Base-by-base conservation (phyloP, 345 rosid species). In the Eucalyptus tenuipes region DNA sequence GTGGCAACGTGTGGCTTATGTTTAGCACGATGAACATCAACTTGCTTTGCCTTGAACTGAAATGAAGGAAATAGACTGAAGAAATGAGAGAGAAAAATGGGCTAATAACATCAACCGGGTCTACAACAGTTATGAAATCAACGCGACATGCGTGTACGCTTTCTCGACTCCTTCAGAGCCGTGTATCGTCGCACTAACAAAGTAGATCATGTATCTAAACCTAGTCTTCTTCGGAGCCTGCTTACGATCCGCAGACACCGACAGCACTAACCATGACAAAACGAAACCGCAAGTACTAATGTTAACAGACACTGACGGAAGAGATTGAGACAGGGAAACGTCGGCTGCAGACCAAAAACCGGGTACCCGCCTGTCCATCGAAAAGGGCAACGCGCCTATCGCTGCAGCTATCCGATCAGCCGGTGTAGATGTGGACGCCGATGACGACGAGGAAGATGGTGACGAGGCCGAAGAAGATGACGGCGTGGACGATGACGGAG, bases 401-500 rank as follows among this genome's bases (percentile, higher is more conserved):
- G 57, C 57, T 52, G 57, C 5, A 18, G 61, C 27, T 55, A 22
- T 12, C 29, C 29, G 15, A 13, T 84, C 88, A 91, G 85, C 94
- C 94, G 5, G 49, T 47, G 90, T 91, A 89, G 59, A 92, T 91
- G 91, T 90, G 94, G 86, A 92, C 50, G 85, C 91, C 90, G 20
- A 94, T 20, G 2, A 92, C 95, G 53, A 94, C 86, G 20, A 94
- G 81, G 90, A 94, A 88, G 86, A 93, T 87, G 68, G 94, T 89
- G 84, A 92, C 88, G 89, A 92, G 82, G 37, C 14, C 88, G 64
- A 93, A 94, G 90, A 92, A 94, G 89, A 95, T 61, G 87, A 92
- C 47, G 14, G 95, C 91, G 90, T 94, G 96, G 88, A 94, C 91
- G 4, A 92, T 25, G 27, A 95, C 40, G n/a, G 95, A 93, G 88